Conservation (phyloP, 176 grass and related monocot genomes). For the Aegilops bicornis region DNA sequence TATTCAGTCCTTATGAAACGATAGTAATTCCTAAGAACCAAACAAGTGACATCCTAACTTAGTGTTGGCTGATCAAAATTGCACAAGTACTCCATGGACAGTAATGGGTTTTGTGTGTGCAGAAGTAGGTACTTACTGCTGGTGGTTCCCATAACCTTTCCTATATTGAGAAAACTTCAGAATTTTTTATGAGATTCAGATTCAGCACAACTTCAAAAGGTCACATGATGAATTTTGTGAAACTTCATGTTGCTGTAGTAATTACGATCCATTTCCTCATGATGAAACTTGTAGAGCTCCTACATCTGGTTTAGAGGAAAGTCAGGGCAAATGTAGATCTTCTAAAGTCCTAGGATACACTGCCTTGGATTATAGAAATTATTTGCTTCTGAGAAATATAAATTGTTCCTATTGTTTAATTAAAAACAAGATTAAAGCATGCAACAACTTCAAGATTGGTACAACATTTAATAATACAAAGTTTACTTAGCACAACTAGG, state of each 20-base stretch:
- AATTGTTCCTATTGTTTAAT: neutral
- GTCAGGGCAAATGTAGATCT: neutral
- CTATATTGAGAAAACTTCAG: neutral
- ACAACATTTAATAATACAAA: neutral
- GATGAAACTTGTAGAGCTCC: neutral
- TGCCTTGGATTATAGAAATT: no score
- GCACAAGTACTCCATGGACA: neutral
- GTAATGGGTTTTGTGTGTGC: neutral
- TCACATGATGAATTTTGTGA: neutral
- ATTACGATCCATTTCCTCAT: neutral
- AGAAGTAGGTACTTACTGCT: neutral
- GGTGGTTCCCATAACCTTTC: neutral
- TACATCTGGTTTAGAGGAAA: neutral
- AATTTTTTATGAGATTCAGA: no score
- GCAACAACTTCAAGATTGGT: neutral
- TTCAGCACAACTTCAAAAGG: neutral
- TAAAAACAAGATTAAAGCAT: neutral
- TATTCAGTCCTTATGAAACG: no score
- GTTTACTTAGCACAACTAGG: neutral
- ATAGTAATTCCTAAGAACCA: no score
- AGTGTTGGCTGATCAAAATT: neutral
- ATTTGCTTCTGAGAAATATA: neutral
- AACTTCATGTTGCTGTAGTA: neutral
- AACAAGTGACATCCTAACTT: neutral
- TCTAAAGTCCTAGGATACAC: no score